Conservation (phyloP, 179 eudicot species). For the Heliamphora pulchella region DNA sequence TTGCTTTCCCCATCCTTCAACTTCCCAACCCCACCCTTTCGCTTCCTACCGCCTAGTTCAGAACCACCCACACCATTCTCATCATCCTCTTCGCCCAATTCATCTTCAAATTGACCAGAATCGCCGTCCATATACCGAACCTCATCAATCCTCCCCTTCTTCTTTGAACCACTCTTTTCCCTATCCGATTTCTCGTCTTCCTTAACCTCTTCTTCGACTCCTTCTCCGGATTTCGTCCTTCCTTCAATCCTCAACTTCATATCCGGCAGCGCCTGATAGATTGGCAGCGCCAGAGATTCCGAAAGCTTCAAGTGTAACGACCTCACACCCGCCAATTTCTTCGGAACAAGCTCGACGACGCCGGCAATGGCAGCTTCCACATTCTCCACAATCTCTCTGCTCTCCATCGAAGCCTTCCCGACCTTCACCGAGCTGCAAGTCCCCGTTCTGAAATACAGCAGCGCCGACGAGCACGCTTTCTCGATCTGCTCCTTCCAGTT, state of each 20-base stretch:
- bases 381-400: slow-evolving; percentile 55
- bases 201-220: not conserved
- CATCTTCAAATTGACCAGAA: slow-evolving; percentile 13
- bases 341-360: slow-evolving; percentile 45
- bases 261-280: slow-evolving; percentile 54
- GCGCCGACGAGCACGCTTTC: slow-evolving; percentile 30
- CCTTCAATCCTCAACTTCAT: slow-evolving; percentile 30
- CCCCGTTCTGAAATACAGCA: slow-evolving; percentile 53
- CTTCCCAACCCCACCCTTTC: slow-evolving; percentile 12
- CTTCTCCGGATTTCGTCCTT: not conserved
- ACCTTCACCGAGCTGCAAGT: slow-evolving; percentile 60
- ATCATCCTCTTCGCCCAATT: not conserved
- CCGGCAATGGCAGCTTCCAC: slow-evolving; percentile 48
- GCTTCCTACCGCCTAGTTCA: slow-evolving; percentile 23
- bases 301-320: slow-evolving; percentile 65
- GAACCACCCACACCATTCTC: slow-evolving; percentile 12
- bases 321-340: slow-evolving; percentile 55
- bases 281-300: slow-evolving; percentile 70
- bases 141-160: slow-evolving; percentile 43
- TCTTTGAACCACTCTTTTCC: slow-evolving; percentile 1
- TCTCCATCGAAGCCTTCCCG: slow-evolving; percentile 43
- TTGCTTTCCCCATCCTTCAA: not conserved
- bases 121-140: slow-evolving; percentile 42
- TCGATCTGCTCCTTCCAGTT: slow-evolving; percentile 83
- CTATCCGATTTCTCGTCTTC: slow-evolving; percentile 10